Evolutionary conservation across 352 stramenopile species (phyloP).

Genomic region (Chrysophaeum taylorii): DNA sequence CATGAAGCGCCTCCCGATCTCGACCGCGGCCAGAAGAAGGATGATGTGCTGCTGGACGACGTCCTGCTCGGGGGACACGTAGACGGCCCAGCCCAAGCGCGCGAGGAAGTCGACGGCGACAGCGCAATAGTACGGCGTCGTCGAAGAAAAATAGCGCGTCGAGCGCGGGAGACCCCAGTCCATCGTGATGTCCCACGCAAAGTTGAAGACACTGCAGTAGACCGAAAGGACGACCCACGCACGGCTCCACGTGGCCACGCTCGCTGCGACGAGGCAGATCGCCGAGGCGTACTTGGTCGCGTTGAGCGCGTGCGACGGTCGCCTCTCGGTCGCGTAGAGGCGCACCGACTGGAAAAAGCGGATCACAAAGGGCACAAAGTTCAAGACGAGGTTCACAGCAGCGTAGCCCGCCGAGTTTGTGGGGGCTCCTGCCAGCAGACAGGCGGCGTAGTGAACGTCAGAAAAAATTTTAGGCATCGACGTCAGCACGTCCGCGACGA

Average conservation of each 20-base stretch:
- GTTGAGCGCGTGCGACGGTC: background rate
- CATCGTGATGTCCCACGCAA: background rate
- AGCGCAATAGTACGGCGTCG: background rate
- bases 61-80: background rate
- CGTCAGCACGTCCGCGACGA: slow-evolving; percentile 11
- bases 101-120: background rate
- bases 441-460: background rate
- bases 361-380: background rate
- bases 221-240: background rate
- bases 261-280: background rate
- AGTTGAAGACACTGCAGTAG: background rate
- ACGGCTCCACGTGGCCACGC: background rate
- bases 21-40: background rate
- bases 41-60: slow-evolving; percentile 4
- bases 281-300: background rate
- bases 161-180: slow-evolving; percentile 2
- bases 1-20: background rate
- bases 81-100: slow-evolving; percentile 2
- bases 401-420: background rate
- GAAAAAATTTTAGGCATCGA: slow-evolving; percentile 7
- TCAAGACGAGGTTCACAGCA: background rate
- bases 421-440: too few species aligned
- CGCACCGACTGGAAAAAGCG: background rate
- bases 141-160: background rate
- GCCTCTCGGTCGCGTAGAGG: background rate